Base-by-base conservation (phyloP, 208 protist species). In the Acanthamoeba triangularis region DNA sequence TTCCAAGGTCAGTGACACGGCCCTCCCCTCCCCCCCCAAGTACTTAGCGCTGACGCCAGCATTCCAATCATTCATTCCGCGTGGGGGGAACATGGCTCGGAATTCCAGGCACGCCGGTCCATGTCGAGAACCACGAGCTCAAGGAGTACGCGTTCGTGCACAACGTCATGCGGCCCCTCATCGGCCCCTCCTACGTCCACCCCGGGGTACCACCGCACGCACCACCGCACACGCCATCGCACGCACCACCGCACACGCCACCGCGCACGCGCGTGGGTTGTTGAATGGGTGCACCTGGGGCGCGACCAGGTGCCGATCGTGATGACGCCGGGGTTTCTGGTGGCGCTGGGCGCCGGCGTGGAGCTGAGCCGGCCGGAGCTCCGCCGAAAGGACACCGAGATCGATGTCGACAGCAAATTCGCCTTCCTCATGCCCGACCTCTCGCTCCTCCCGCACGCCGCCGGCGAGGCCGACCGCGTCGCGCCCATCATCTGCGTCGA, bases 41-140 rank as follows among this genome's bases (percentile, higher is more conserved):
- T 69, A n/a, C n/a, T n/a, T n/a, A n/a, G n/a, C n/a, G n/a, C 37
- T 41, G 37, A 41, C 37, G 37, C 3, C 37, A 41, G 37, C 41
- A 25, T 82, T 33, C 41, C 28, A 18, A 85, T 47, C 18, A 85
- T 25, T 85, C 76, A 5, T 25, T 10, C 41, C 52, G 1, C 28
- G n/a, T n/a, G n/a, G n/a, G n/a, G n/a, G n/a, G n/a, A n/a, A n/a
- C n/a, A n/a, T n/a, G n/a, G n/a, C 25, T 23, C 8, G 20, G 23
- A 11, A 28, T 87, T 35, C 33, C 82, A 93, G 87, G 87, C 87
- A 93, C 87, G 65, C 90, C 90, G 3, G n/a, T 85, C 1, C 47
- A 94, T 20, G 90, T 94, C 14, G 52, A 94, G 52, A 94, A 94
- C 44, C 69, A 94, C 69, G 90, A 94, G 37, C 67, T 94, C 44